A percentile compares a stretch with the other conserved stretches of the same genome.
phyloP scores from a whole-genome alignment of 2,329 filamentous ascomycete genomes.

The Sporothrix sp. region DNA sequence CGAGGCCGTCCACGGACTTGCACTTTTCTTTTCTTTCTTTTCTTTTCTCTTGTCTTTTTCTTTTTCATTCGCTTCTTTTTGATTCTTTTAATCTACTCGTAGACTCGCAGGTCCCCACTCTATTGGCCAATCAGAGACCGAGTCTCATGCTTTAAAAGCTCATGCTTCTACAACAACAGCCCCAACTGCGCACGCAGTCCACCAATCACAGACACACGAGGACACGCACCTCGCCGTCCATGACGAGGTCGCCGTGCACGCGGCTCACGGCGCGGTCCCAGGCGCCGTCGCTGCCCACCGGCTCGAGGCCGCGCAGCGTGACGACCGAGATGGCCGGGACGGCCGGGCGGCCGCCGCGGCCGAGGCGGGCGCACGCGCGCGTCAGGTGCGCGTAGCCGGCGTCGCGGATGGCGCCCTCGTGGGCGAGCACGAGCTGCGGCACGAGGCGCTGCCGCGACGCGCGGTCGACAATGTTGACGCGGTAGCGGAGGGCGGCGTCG shows the following conservation, averaged over 20 bases:
- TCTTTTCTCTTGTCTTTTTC: not conserved
- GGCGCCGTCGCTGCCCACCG: not conserved
- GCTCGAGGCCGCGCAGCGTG: conserved; percentile 9
- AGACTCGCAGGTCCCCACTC: no score
- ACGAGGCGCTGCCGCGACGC: not conserved
- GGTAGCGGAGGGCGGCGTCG: conserved; percentile 9
- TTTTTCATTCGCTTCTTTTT: not conserved
- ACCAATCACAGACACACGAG: conserved; percentile 4
- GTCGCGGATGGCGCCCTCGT: not conserved
- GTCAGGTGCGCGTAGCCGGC: conserved; percentile 9
- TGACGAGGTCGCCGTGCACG: conserved; percentile 2
- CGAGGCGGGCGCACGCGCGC: not conserved
- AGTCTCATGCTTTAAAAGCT: no score
- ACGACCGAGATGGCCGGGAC: conserved; percentile 1
- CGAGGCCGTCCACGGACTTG: no score
- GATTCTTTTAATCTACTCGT: not conserved
- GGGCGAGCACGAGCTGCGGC: conserved; percentile 8
- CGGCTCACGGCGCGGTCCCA: conserved; percentile 12
- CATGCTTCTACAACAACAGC: no score
- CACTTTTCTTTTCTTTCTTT: not conserved
- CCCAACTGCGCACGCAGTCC: no score
- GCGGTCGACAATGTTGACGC: conserved; percentile 8
- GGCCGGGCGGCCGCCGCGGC: not conserved
- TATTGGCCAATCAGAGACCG: no score
- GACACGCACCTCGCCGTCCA: conserved; percentile 12